phyloP scores from a whole-genome alignment of 306 rosid genomes.

The Begonia peltatifolia region DNA sequence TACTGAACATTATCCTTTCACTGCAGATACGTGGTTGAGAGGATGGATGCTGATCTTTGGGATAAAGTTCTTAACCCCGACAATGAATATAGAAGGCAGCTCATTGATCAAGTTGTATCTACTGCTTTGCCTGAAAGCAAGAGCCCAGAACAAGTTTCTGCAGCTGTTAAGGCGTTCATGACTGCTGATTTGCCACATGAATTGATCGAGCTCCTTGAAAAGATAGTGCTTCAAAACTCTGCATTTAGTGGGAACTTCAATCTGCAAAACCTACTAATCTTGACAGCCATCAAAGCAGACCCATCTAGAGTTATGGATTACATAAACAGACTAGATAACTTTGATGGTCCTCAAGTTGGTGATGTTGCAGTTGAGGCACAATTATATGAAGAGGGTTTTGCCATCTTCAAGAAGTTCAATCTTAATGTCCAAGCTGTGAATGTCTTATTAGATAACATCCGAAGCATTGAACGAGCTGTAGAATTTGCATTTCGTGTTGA shows the following conservation, averaged over 20 bases:
- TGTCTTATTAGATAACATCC: slow-evolving; percentile 77
- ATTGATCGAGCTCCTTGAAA: slow-evolving; percentile 96
- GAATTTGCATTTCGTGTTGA: slow-evolving; percentile 99
- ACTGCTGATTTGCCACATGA: slow-evolving; percentile 98
- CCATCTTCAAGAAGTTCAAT: slow-evolving; percentile 96
- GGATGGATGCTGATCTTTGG: slow-evolving; percentile 98
- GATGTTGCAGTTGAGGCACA: slow-evolving; percentile 96
- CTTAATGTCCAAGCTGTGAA: slow-evolving; percentile 97
- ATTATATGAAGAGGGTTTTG: slow-evolving; percentile 80
- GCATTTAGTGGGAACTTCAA: slow-evolving; percentile 99
- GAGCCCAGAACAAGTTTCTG: slow-evolving; percentile 99
- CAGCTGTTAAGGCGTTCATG: slow-evolving; percentile 98
- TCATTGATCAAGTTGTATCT: slow-evolving; percentile 95
- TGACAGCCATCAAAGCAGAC: slow-evolving; percentile 98
- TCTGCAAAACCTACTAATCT: slow-evolving; percentile 84
- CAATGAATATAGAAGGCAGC: slow-evolving; percentile 81
- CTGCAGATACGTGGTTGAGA: slow-evolving; percentile 92
- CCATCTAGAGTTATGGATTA: slow-evolving; percentile 98
- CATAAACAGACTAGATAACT: slow-evolving; percentile 83
- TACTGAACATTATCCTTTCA: slow-evolving; percentile 8
- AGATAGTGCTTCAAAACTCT: slow-evolving; percentile 98
- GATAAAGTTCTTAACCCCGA: slow-evolving; percentile 83
- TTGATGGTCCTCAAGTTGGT: slow-evolving; percentile 98
- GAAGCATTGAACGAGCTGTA: slow-evolving; percentile 87
- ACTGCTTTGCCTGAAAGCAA: slow-evolving; percentile 99